Percentiles rank a stretch among this genome's conserved stretches.
Evolutionary conservation across 1,284 basidiomycete genomes (phyloP).

Genomic region (Irpex lacteus): DNA sequence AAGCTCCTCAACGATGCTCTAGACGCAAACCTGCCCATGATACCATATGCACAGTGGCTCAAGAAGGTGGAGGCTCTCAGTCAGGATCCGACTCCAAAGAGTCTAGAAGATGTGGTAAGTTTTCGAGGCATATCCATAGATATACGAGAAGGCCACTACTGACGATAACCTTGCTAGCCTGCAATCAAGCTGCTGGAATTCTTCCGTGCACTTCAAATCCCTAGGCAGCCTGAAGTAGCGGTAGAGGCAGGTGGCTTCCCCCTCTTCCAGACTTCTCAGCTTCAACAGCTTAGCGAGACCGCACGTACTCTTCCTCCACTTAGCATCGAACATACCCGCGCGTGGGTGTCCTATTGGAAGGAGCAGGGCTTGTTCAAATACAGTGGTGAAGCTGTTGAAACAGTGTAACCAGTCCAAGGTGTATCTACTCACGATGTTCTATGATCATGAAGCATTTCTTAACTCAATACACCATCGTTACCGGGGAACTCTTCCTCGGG

Average conservation of each 20-base stretch:
- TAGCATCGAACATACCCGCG: neutral
- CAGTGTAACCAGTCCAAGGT: neutral
- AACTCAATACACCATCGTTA: no score
- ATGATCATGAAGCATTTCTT: no score
- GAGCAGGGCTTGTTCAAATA: slow-evolving; percentile 1
- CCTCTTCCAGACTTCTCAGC: slow-evolving; percentile 3
- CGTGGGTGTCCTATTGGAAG: slow-evolving; percentile 11
- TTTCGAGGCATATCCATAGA: no score
- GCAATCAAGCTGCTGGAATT: slow-evolving; percentile 15
- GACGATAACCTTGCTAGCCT: slow-evolving; percentile 1
- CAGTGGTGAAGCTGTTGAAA: neutral
- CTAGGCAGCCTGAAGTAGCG: neutral
- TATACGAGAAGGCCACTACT: no score
- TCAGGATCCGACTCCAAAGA: neutral
- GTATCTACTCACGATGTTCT: neutral
- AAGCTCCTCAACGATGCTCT: slow-evolving; percentile 1
- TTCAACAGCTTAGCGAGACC: slow-evolving; percentile 3
- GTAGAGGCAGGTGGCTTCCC: slow-evolving; percentile 17
- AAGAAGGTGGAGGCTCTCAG: neutral
- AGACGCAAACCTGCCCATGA: neutral
- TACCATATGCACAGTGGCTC: neutral
- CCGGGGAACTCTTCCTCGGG: no score
- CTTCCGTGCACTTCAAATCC: slow-evolving; percentile 5
- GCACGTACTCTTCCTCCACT: slow-evolving; percentile 1
- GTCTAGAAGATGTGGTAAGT: neutral